Percentiles rank a stretch among this genome's conserved stretches.
These are phyloP conservation scores for Cystobasidium sp. DNA, from an alignment of 1,284 basidiomycete species.

Conservation along the genomic window DNA sequence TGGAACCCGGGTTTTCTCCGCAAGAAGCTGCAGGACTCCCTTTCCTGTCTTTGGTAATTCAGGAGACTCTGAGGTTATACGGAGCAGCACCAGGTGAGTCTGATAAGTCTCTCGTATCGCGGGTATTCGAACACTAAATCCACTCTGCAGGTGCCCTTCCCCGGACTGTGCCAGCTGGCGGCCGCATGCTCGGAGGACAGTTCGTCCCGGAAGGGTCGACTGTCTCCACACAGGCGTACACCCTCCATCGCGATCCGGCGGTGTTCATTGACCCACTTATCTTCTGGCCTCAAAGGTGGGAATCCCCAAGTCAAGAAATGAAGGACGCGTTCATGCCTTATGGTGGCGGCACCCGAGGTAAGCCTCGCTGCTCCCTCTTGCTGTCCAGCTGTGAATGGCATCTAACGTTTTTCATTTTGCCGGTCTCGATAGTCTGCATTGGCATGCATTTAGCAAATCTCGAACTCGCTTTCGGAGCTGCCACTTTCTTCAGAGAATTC, in stretches of 20 bases:
- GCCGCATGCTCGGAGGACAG: conserved; percentile 7
- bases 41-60: conserved; percentile 11
- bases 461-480: conserved; percentile 15
- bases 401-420: neutral
- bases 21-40: conserved; percentile 15
- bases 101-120: neutral
- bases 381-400: neutral
- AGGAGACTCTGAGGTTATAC: conserved; percentile 27
- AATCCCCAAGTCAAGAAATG: conserved; percentile 17
- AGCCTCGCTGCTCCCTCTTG: neutral
- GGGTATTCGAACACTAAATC: neutral
- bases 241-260: neutral
- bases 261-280: neutral
- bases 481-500: conserved; percentile 20
- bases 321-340: conserved; percentile 34
- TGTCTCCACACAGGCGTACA: conserved; percentile 31
- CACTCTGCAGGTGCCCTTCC: conserved; percentile 13
- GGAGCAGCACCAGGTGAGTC: conserved; percentile 24
- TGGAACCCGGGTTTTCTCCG: neutral
- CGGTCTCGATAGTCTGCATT: conserved; percentile 9
- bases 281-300: conserved; percentile 23
- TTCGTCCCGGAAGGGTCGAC: neutral
- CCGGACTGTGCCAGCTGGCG: conserved; percentile 7
- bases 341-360: conserved; percentile 22
- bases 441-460: conserved; percentile 20